phyloP scores from a whole-genome alignment of 768 basidiomycete genomes.

The Hortiboletus flavorubellus region DNA sequence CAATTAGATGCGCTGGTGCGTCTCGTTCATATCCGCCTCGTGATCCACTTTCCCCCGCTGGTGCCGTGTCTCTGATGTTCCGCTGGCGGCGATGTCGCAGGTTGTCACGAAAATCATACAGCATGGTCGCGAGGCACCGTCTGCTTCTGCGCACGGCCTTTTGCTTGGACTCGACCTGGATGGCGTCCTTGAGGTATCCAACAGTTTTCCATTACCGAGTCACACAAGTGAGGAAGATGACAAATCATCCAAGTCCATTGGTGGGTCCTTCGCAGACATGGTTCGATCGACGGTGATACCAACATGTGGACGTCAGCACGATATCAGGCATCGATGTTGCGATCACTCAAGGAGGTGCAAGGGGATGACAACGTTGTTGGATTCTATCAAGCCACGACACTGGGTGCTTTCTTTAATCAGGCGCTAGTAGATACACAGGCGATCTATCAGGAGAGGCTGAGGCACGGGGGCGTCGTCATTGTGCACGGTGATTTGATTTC shows the following conservation, averaged over 20 bases:
- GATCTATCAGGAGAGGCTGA: conserved; percentile 78
- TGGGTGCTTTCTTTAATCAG: conserved; percentile 85
- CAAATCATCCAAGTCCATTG: conserved; percentile 71
- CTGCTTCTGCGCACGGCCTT: conserved; percentile 76
- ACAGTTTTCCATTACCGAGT: conserved; percentile 82
- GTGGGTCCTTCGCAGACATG: conserved; percentile 40
- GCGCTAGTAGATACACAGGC: conserved; percentile 78
- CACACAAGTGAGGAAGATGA: conserved; percentile 76
- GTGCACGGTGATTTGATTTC: conserved; percentile 63
- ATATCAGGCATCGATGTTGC: conserved; percentile 82
- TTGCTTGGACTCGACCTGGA: conserved; percentile 91
- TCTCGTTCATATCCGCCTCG: conserved; percentile 9
- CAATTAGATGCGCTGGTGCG: conserved; percentile 87
- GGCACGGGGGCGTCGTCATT: conserved; percentile 82
- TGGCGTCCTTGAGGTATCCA: conserved; percentile 86
- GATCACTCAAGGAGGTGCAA: conserved; percentile 86
- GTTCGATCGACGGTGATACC: background rate
- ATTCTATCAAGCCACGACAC: conserved; percentile 87
- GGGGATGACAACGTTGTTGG: conserved; percentile 90
- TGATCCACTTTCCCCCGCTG: background rate
- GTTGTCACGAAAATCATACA: conserved; percentile 93
- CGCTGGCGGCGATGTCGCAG: conserved; percentile 40
- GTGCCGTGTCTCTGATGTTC: background rate
- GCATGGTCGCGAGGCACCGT: conserved; percentile 77
- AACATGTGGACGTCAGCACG: conserved; percentile 46